phyloP scores from a whole-genome alignment of 805 yeast genomes.

The Wickerhamia fluorescens region DNA sequence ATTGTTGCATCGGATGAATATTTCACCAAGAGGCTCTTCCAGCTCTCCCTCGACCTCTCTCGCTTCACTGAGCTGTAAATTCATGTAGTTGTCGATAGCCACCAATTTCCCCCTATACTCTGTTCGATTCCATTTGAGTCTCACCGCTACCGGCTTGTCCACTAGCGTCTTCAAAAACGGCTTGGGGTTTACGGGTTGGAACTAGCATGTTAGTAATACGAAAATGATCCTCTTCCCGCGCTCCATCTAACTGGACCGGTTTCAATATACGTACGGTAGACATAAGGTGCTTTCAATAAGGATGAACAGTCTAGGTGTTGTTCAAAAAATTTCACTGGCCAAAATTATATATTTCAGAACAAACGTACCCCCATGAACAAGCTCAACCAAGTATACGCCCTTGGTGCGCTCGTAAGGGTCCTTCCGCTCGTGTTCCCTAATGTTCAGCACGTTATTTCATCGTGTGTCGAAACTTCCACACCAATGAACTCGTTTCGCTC shows the following conservation, averaged over 20 bases:
- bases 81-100: conserved; percentile 90
- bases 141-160: conserved; percentile 64
- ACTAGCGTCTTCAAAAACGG: conserved; percentile 78
- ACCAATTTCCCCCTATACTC: conserved; percentile 76
- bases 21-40: conserved; percentile 19
- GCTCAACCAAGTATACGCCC: conserved; percentile 13
- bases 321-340: not conserved
- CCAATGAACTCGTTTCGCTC: conserved; percentile 64
- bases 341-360: not conserved
- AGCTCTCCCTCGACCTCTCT: conserved; percentile 39
- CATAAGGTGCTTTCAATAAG: conserved; percentile 1
- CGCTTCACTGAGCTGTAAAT: conserved; percentile 62
- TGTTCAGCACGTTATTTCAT: conserved; percentile 22
- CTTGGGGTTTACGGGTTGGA: conserved; percentile 76
- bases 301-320: too few species aligned
- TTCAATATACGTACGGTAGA: conserved; percentile 2
- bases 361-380: conserved; percentile 12
- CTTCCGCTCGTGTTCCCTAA: conserved; percentile 21
- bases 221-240: too few species aligned
- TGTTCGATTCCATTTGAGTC: conserved; percentile 84
- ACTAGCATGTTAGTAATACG: conserved; percentile 11
- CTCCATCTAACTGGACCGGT: not conserved
- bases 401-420: conserved; percentile 29
- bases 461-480: conserved; percentile 58
- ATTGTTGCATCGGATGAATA: conserved; percentile 23